A percentile compares a stretch with the other conserved stretches of the same genome.
These are phyloP conservation scores for Kwoniella newhampshirensis DNA, from an alignment of 768 basidiomycete genomes.

Conservation along the genomic window DNA sequence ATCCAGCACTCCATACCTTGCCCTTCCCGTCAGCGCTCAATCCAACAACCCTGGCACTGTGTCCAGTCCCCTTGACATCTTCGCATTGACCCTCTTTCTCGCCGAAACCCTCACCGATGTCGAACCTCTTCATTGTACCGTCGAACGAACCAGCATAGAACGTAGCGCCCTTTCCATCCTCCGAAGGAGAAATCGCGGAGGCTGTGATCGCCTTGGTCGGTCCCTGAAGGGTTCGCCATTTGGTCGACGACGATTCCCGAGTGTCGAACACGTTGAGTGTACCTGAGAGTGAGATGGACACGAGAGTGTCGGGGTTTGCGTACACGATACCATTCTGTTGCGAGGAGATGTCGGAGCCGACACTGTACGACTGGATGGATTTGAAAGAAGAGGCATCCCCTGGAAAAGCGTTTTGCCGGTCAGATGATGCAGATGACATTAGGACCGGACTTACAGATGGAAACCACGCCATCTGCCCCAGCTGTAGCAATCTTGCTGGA, in stretches of 20 bases:
- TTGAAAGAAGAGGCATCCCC: slow-evolving; percentile 80
- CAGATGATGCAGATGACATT: not conserved
- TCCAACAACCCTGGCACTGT: slow-evolving; percentile 68
- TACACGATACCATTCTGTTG: slow-evolving; percentile 88
- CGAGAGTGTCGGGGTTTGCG: slow-evolving; percentile 68
- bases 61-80: slow-evolving; percentile 61
- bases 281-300: slow-evolving; percentile 80
- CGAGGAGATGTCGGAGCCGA: slow-evolving; percentile 70
- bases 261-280: slow-evolving; percentile 79
- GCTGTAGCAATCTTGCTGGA: slow-evolving; percentile 74
- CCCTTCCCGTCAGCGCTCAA: slow-evolving; percentile 59
- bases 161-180: slow-evolving; percentile 55
- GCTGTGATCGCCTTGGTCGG: slow-evolving; percentile 79
- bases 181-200: slow-evolving; percentile 22
- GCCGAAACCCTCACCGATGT: slow-evolving; percentile 56
- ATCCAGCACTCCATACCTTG: slow-evolving; percentile 70
- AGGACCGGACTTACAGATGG: slow-evolving; percentile 65
- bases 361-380: slow-evolving; percentile 65
- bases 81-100: slow-evolving; percentile 53
- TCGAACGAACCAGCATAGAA: slow-evolving; percentile 78
- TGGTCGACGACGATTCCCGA: slow-evolving; percentile 63
- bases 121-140: slow-evolving; percentile 51
- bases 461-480: slow-evolving; percentile 81
- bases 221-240: slow-evolving; percentile 60
- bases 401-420: slow-evolving; percentile 41